Evolutionary conservation across 441 rosid genomes (phyloP), one percentile per base, ranked within the genome.

Genomic region (Mallotus japonicus): DNA sequence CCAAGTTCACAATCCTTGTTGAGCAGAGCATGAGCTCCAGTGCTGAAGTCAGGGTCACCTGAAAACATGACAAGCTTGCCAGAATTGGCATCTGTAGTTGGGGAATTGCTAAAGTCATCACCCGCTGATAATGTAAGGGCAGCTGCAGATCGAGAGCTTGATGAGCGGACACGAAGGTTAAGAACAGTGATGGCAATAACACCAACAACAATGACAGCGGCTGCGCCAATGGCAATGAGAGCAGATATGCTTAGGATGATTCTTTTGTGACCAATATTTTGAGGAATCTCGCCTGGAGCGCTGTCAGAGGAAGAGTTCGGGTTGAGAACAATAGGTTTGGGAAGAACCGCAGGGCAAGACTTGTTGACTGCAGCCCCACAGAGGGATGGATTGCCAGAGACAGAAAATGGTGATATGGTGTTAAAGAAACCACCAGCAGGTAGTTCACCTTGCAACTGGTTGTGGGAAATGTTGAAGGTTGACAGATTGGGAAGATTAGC

Each of bases 11-110:
- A 86, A 76, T 94, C 97, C 88, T 94, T 92, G 84, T 87, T 92
- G 64, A 94, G 99, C 82, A 94, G 80, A 4, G 90, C 95, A 75
- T 90, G 88, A 3, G 93, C 86, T 32, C 97, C 97, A 8, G 85
- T 83, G 58, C 83, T 87, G 73, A 88, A 90, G 76, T 89, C 90
- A 13, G 92, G 93, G 22, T 88, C 91, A 3, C 94, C 95, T 8
- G 94, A 87, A 79, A 94, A 94, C 95, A 94, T 92, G 67, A 94
- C 95, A 28, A 94, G 93, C 78, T 94, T 94, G 76, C 97, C 97
- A 71, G 89, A 89, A 76, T 89, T 87, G 65, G 91, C 92, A 79
- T 89, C 95, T 50, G 90, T 86, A 62, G 85, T 74, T 16, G 97
- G 92, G 1, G 99, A 92, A 66, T 86, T 82, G 70, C 97, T 94